Conservation (phyloP, 2,329 filamentous ascomycete species). For the Daldinia eschscholtzii region DNA sequence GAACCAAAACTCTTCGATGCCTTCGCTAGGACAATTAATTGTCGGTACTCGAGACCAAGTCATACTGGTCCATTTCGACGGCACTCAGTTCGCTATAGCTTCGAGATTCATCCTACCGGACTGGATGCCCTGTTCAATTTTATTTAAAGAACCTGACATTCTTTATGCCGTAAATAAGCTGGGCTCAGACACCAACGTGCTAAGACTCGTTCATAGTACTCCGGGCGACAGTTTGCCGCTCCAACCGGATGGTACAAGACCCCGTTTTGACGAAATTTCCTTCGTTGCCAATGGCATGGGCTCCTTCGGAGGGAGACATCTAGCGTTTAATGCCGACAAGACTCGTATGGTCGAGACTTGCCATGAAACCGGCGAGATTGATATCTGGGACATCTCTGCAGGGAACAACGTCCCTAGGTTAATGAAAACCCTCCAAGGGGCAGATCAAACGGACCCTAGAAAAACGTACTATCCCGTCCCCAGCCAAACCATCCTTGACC, state of each 20-base stretch:
- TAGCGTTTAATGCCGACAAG: background rate
- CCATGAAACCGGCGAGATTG: background rate
- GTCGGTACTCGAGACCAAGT: background rate
- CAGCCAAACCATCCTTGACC: background rate
- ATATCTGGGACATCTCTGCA: background rate
- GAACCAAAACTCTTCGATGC: background rate
- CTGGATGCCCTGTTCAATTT: background rate
- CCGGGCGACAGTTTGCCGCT: background rate
- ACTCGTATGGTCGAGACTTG: background rate
- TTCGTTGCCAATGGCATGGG: background rate
- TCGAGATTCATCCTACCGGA: background rate
- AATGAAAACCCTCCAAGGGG: background rate
- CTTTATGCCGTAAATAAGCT: background rate
- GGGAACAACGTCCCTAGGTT: background rate
- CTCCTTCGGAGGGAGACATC: background rate
- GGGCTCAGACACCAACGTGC: background rate
- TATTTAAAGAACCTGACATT: slow-evolving; percentile 1
- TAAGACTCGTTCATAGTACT: background rate
- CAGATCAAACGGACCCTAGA: background rate
- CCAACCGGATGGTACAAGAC: background rate
- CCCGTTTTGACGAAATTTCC: background rate
- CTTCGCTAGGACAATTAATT: background rate
- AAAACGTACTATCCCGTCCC: background rate
- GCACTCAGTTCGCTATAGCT: background rate
- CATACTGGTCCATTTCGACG: background rate